Percentiles rank a stretch among this genome's conserved stretches.
These are phyloP conservation scores for Thozetella sp. DNA, from an alignment of 495 filamentous ascomycete species.

Conservation along the genomic window DNA sequence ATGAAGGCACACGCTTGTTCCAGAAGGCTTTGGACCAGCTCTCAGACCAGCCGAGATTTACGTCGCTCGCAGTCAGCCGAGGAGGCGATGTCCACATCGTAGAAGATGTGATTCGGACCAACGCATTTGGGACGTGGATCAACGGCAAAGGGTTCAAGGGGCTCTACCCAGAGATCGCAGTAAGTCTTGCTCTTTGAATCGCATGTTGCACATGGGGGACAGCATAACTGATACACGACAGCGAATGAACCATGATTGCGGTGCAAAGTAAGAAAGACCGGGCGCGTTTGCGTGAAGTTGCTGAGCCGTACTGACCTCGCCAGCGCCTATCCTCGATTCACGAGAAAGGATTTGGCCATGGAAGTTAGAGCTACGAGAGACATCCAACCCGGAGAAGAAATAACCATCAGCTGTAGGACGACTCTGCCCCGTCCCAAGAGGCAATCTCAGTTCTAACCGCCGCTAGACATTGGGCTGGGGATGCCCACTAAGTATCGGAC, in stretches of 20 bases:
- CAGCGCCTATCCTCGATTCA: constrained; percentile 29
- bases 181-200: constrained; percentile 18
- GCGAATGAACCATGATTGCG: constrained; percentile 36
- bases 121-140: constrained; percentile 29
- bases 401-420: constrained; percentile 34
- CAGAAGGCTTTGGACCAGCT: constrained; percentile 23
- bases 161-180: constrained; percentile 36
- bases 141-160: constrained; percentile 23
- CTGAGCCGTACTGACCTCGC: background rate
- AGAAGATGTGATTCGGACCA: constrained; percentile 32
- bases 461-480: constrained; percentile 25
- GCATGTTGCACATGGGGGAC: background rate
- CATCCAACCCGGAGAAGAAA: constrained; percentile 31
- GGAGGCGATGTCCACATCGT: constrained; percentile 25
- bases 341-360: constrained; percentile 25
- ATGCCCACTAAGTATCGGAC: constrained; percentile 23
- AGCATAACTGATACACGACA: constrained; percentile 6
- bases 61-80: constrained; percentile 63
- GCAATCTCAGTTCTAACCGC: background rate
- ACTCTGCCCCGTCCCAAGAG: background rate
- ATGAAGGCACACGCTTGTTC: constrained; percentile 18
- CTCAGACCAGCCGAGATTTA: constrained; percentile 20
- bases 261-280: constrained; percentile 28
- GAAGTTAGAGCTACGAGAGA: constrained; percentile 30
- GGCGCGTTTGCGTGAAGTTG: background rate